Percentiles rank a stretch among this genome's conserved stretches.
Evolutionary conservation across 208 protist species (phyloP).

Genomic region (Porcisia deanei): DNA sequence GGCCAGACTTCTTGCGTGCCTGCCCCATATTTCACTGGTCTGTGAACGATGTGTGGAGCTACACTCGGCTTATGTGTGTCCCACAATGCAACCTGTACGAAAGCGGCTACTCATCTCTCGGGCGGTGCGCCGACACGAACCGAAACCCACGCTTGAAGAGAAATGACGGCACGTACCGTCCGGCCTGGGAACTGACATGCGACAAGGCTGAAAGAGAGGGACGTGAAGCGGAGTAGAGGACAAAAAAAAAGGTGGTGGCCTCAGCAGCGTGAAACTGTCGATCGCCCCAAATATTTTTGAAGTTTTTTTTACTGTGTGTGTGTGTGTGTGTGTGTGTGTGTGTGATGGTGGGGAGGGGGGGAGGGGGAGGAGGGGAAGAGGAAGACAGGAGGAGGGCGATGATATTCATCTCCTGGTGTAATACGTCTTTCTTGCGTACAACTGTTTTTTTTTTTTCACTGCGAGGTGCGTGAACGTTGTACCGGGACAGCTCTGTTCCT

Average conservation of each 20-base stretch:
- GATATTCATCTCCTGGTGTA: no score
- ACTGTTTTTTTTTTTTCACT: no score
- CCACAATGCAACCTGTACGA: constrained; percentile 90
- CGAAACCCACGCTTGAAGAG: constrained; percentile 58
- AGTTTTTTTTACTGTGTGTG: not conserved
- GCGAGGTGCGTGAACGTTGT: no score
- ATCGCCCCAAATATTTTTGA: not conserved
- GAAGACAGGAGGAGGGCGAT: no score
- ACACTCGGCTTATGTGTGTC: constrained; percentile 52
- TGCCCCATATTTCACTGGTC: constrained; percentile 88
- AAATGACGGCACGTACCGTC: constrained; percentile 64
- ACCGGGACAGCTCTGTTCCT: no score
- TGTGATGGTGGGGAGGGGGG: no score
- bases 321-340: not conserved
- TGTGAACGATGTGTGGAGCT: constrained; percentile 82
- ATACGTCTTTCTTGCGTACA: no score
- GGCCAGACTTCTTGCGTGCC: constrained; percentile 85
- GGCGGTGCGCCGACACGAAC: constrained; percentile 40
- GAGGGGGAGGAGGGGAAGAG: no score
- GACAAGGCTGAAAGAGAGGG: constrained; percentile 47
- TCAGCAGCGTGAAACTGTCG: not conserved
- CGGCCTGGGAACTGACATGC: constrained; percentile 65
- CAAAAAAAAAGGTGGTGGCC: not conserved
- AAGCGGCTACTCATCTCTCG: constrained; percentile 89
- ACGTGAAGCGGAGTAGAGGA: not conserved